A percentile compares a stretch with the other conserved stretches of the same genome.
These are phyloP conservation scores for Ustilago bromivora DNA, from an alignment of 1,284 basidiomycete species.

Conservation along the genomic window DNA sequence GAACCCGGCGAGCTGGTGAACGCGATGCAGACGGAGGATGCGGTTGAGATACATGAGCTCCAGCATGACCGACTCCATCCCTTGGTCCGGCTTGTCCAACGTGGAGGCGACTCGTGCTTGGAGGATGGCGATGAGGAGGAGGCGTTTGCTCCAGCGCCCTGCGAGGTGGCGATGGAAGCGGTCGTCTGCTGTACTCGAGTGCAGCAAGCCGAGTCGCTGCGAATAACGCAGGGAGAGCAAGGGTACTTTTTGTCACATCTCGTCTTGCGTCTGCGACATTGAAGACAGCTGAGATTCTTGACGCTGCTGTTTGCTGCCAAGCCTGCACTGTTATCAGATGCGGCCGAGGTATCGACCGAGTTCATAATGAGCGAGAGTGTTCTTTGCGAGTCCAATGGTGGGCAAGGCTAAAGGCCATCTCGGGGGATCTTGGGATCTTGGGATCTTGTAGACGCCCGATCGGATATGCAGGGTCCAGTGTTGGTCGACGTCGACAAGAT, in stretches of 20 bases:
- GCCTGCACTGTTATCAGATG: conserved; percentile 3
- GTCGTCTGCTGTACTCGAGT: conserved; percentile 51
- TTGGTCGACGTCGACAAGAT: not conserved
- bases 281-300: conserved; percentile 50
- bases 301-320: conserved; percentile 28
- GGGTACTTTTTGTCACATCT: conserved; percentile 51
- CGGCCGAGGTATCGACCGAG: not conserved
- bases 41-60: conserved; percentile 65
- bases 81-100: conserved; percentile 49
- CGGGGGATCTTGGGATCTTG: not conserved
- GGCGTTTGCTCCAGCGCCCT: not conserved
- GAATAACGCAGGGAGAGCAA: conserved; percentile 49
- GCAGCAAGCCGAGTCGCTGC: conserved; percentile 37
- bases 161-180: conserved; percentile 40
- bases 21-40: conserved; percentile 64
- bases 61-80: conserved; percentile 63
- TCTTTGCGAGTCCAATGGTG: not conserved
- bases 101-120: conserved; percentile 22
- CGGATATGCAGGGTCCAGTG: conserved; percentile 2
- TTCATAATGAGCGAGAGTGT: not conserved
- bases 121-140: conserved; percentile 24
- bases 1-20: conserved; percentile 60
- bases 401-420: not conserved
- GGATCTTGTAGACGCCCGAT: not conserved
- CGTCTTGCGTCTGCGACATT: conserved; percentile 52